Percentiles rank a stretch among this genome's conserved stretches.
These are phyloP conservation scores for Athelia psychrophila DNA, from an alignment of 1,284 basidiomycete genomes.

Conservation along the genomic window DNA sequence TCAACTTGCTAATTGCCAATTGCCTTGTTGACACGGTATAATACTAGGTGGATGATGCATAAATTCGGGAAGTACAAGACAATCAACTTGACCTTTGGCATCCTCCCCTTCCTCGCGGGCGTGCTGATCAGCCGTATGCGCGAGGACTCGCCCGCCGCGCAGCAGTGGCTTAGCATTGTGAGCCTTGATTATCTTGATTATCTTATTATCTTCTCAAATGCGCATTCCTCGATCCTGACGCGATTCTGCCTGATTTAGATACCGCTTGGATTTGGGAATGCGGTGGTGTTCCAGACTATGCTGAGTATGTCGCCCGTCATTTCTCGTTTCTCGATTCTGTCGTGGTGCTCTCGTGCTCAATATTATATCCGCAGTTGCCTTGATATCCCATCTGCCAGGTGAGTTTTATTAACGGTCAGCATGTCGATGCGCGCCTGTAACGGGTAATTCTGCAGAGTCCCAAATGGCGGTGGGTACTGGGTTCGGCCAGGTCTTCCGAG, in stretches of 20 bases:
- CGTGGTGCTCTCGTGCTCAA: no score
- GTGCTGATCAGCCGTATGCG: constrained; percentile 54
- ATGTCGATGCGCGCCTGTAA: no score
- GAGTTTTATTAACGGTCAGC: constrained; percentile 14
- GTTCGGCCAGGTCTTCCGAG: constrained; percentile 78
- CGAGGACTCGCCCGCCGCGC: constrained; percentile 56
- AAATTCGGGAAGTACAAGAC: constrained; percentile 75
- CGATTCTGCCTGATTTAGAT: constrained; percentile 36
- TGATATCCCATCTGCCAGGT: constrained; percentile 73
- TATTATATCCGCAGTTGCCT: constrained; percentile 73
- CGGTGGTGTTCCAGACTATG: constrained; percentile 78
- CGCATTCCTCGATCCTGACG: not conserved
- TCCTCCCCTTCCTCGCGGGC: constrained; percentile 66
- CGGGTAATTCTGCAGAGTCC: constrained; percentile 34
- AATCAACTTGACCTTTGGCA: constrained; percentile 69
- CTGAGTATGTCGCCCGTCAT: constrained; percentile 50
- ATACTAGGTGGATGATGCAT: constrained; percentile 59
- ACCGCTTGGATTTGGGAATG: constrained; percentile 77
- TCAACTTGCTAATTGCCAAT: not conserved
- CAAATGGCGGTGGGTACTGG: constrained; percentile 80
- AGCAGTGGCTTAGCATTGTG: constrained; percentile 78
- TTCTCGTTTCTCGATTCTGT: no score
- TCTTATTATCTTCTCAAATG: no score
- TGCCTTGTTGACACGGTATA: not conserved
- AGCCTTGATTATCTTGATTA: constrained; percentile 26